Evolutionary conservation across 768 basidiomycete genomes (phyloP), one percentile per base, ranked within the genome.

Genomic region (Auricularia sp.): DNA sequence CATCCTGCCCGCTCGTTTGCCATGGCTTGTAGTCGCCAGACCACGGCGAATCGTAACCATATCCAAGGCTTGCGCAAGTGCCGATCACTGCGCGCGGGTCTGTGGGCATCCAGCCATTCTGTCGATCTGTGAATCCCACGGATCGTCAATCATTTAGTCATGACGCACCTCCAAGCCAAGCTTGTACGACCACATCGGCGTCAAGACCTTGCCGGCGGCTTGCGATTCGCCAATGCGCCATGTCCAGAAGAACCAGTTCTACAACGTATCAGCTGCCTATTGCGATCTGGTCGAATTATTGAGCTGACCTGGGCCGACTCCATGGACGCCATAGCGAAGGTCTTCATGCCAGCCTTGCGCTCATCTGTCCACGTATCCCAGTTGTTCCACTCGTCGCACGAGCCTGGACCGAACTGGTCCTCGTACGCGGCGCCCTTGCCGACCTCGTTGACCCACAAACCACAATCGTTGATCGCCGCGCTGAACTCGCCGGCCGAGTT

Each of bases 161-260:
- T 14, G 39, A 14, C 39, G 39, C 13, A 42, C 39, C 39, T 75
- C 70, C 63, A 76, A 72, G 3, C 77, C 79, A 61, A 77, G 75
- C 64, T 74, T 73, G 72, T 79, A 79, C 63, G 75, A 73, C 79
- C 79, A 80, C 63, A 74, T 69, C 3, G 75, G 73, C 42, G 67
- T 68, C n/a, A 70, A 66, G 10, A 71, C 56, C 16, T 36, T 73
- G 29, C 72, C 73, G 54, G 72, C 63, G 24, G 68, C 62, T n/a
- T 69, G 69, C 34, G 75, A 76, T 66, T 73, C 75, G 63, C 78
- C 78, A 44, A 79, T 78, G 70, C 77, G 78, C 79, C 79, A 80
- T 37, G 76, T 77, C 78, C 78, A 79, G 74, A 77, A 79, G 74
- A 79, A 79, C 71, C 71, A 77, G 68, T 78, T 74, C 69, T 29